Evolutionary conservation across 169 alveolate species (phyloP).

Genomic region (Plasmodium blacklocki): DNA sequence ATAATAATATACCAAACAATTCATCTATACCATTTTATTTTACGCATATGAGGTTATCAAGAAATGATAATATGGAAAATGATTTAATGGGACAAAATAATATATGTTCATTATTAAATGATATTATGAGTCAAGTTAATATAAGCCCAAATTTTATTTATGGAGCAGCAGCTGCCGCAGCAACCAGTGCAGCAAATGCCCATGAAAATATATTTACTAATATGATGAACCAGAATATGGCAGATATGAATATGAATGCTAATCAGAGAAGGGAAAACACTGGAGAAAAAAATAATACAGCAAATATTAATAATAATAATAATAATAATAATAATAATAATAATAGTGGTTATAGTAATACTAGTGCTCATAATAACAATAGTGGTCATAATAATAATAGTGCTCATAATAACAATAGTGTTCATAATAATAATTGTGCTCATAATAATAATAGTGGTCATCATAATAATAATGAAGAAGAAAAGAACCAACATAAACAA

Average conservation of each 20-base stretch:
- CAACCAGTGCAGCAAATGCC: slow-evolving; percentile 40
- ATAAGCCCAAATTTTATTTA: slow-evolving; percentile 47
- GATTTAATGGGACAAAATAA: slow-evolving; percentile 62
- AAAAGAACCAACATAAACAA: not conserved
- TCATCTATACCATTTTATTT: slow-evolving; percentile 39
- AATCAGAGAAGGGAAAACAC: not conserved
- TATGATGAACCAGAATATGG: not conserved
- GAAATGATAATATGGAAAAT: slow-evolving; percentile 59
- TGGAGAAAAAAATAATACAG: too few relatives aligned
- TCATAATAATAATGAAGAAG: not conserved
- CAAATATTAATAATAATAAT: too few relatives aligned
- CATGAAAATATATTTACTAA: not conserved
- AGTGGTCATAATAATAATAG: not conserved
- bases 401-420: not conserved
- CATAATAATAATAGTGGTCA: not conserved
- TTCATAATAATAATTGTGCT: too few relatives aligned
- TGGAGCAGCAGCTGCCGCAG: slow-evolving; percentile 49
- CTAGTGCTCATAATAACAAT: not conserved
- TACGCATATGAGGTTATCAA: slow-evolving; percentile 68
- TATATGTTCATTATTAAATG: slow-evolving; percentile 45
- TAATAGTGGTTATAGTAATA: too few relatives aligned
- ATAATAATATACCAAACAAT: not conserved
- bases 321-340: too few relatives aligned
- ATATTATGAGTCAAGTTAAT: slow-evolving; percentile 68
- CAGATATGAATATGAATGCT: not conserved